phyloP scores from a whole-genome alignment of 768 basidiomycete genomes.

The Xerocomellus dryophilus region DNA sequence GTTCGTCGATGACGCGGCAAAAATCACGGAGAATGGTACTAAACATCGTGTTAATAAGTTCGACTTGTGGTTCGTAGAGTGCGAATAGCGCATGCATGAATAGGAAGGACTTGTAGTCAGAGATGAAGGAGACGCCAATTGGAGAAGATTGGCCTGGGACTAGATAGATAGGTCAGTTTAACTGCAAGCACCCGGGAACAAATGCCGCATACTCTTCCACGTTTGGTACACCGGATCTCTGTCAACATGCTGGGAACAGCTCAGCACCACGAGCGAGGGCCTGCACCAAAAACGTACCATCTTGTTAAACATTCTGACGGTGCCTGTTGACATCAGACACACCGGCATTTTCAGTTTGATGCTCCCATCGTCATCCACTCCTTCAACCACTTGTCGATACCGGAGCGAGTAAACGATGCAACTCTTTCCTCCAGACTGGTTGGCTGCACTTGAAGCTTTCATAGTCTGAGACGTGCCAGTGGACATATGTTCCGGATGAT shows the following conservation, averaged over 20 bases:
- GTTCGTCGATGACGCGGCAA: slow-evolving; percentile 16
- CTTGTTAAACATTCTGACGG: slow-evolving; percentile 20
- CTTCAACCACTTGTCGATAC: slow-evolving; percentile 10
- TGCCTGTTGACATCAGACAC: slow-evolving; percentile 23
- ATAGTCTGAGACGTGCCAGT: slow-evolving; percentile 11
- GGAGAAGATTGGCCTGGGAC: slow-evolving; percentile 17
- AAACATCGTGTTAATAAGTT: slow-evolving; percentile 24
- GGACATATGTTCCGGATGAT: slow-evolving; percentile 22
- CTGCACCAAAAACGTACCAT: slow-evolving; percentile 6
- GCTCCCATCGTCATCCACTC: slow-evolving; percentile 6
- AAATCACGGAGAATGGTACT: slow-evolving; percentile 21
- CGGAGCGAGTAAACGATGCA: slow-evolving; percentile 24
- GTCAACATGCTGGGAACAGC: slow-evolving; percentile 10
- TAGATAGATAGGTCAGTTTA: not conserved
- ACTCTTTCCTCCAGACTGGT: slow-evolving; percentile 13
- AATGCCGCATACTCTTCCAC: slow-evolving; percentile 2
- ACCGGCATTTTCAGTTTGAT: slow-evolving; percentile 14
- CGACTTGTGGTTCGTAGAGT: slow-evolving; percentile 20
- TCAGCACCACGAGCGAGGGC: not conserved
- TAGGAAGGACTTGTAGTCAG: slow-evolving; percentile 21
- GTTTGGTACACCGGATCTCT: slow-evolving; percentile 8
- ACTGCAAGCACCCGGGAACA: too few species aligned
- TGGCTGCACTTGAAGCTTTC: slow-evolving; percentile 10
- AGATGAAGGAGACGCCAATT: slow-evolving; percentile 17
- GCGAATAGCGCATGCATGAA: slow-evolving; percentile 24